phyloP scores from a whole-genome alignment of 352 stramenopile species.

The Pythium folliculosum region DNA sequence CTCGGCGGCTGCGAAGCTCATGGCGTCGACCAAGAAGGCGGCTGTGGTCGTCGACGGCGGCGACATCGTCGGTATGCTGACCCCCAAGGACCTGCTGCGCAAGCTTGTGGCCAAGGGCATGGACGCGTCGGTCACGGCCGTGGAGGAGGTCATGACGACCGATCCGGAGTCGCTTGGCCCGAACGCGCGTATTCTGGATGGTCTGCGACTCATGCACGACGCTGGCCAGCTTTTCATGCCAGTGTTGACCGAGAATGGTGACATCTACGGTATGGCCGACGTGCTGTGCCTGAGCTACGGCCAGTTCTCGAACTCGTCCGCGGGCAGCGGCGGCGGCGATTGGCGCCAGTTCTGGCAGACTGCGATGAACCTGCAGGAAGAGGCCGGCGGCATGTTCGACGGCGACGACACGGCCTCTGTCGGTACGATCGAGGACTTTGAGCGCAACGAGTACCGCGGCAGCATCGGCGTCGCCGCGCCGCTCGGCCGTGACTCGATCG shows the following conservation, averaged over 20 bases:
- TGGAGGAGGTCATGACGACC: conserved; percentile 86
- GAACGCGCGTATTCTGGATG: conserved; percentile 81
- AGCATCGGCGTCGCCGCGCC: conserved; percentile 30
- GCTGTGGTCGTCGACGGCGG: conserved; percentile 75
- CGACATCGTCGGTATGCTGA: conserved; percentile 84
- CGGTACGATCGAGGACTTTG: conserved; percentile 89
- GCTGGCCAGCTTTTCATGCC: conserved; percentile 85
- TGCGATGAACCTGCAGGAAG: conserved; percentile 85
- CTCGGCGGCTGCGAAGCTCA: conserved; percentile 77
- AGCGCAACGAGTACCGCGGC: conserved; percentile 76
- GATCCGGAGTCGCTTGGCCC: conserved; percentile 78
- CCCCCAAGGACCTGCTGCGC: conserved; percentile 82
- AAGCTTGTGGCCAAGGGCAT: conserved; percentile 86
- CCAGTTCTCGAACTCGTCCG: conserved; percentile 84
- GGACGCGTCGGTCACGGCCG: conserved; percentile 68
- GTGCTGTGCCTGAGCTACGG: conserved; percentile 87
- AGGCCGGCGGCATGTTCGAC: conserved; percentile 77
- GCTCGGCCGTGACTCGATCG: conserved; percentile 36
- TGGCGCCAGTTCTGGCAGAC: conserved; percentile 90
- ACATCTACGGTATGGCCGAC: conserved; percentile 87
- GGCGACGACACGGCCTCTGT: conserved; percentile 79
- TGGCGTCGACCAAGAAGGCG: conserved; percentile 84
- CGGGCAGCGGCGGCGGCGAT: conserved; percentile 67
- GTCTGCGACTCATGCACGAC: conserved; percentile 85
- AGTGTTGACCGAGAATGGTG: conserved; percentile 70